Base-by-base conservation (phyloP, 495 filamentous ascomycete genomes). In the Schizothecium vesticola region DNA sequence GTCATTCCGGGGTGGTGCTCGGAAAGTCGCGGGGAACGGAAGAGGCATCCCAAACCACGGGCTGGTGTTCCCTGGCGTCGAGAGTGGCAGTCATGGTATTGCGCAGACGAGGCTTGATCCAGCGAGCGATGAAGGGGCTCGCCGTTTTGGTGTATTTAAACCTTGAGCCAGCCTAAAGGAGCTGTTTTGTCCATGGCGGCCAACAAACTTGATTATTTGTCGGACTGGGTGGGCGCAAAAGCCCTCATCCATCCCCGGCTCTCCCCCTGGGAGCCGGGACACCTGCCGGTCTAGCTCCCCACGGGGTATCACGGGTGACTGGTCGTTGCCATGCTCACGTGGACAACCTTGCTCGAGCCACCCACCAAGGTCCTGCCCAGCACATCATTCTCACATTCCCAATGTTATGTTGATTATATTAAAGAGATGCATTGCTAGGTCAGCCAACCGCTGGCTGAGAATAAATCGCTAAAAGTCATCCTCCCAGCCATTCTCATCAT, bases 21-120 rank as follows among this genome's bases (percentile, higher is more conserved):
- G 72, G 72, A 67, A 74, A 73, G 19, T 25, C 55, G 72, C 72
- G 72, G 72, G 51, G 65, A 67, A 69, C 21, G 16, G 21, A 59
- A 23, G 23, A 22, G 2, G 26, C 26, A 28, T 28, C 26, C 26
- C 55, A 59, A 59, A 28, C 19, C 16, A 28, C 57, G 13, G 60
- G n/a, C 28, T 63, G 1, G 57, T 25, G 62, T 64, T 63, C 19
- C 23, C 19, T n/a, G 3, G 12, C 21, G 1, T 59, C 58, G 13
- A 43, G 13, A 13, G 33, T 16, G 33, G 33, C 5, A 13, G 33
- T 16, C 13, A 24, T 28, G 21, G 31, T 43, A 25, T 62, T 29
- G 59, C 19, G 22, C 24, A 43, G 36, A 43, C 16, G n/a, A 19
- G 36, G 36, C 16, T 0, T 9, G 2, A 12, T 36, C 33, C 33